Evolutionary conservation across 495 filamentous ascomycete genomes (phyloP), one percentile per base, ranked within the genome.

Genomic region (Entonaema liquescens): DNA sequence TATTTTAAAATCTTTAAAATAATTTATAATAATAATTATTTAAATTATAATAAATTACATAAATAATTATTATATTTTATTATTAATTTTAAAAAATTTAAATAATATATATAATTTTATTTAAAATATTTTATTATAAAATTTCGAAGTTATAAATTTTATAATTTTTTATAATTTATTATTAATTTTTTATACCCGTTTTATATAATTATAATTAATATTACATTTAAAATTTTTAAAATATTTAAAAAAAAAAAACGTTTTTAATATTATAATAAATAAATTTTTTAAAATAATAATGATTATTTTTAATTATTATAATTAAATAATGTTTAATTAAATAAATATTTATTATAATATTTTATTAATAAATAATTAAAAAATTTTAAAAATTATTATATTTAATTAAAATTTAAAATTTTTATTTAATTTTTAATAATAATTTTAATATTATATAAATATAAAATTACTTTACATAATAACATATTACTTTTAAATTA

Each of bases 121-220:
- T 23, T 19, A 15, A 6, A 53, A 53, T 53, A 31, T 53, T 12
- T 29, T 11, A 28, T 53, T 26, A 28, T 56, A 35, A 17, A 56
- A 35, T 35, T 56, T 11, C 1, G 5, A 56, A 56, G 19, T 56
- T 36, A 59, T 59, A 42, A 42, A 44, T 44, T 44, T n/a, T 59
- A 59, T 44, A 21, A 29, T 12, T 15, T 28, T n/a, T n/a, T n/a
- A n/a, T n/a, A n/a, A n/a, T n/a, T n/a, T n/a, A n/a, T n/a, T n/a
- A n/a, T n/a, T n/a, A n/a, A n/a, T n/a, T n/a, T 19, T 23, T 59
- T 17, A 17, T 29, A 44, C n/a, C n/a, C n/a, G n/a, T 44, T 59
- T 17, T 17, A 59, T 44, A 59, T 29, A 7, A 59, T 59, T 28
- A 59, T 44, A 3, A 15, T 59, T 15, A 44, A 59, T 44, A 59